Evolutionary conservation across 208 protist genomes (phyloP), one percentile per base, ranked within the genome.

Genomic region (Herpetomonas muscarum): DNA sequence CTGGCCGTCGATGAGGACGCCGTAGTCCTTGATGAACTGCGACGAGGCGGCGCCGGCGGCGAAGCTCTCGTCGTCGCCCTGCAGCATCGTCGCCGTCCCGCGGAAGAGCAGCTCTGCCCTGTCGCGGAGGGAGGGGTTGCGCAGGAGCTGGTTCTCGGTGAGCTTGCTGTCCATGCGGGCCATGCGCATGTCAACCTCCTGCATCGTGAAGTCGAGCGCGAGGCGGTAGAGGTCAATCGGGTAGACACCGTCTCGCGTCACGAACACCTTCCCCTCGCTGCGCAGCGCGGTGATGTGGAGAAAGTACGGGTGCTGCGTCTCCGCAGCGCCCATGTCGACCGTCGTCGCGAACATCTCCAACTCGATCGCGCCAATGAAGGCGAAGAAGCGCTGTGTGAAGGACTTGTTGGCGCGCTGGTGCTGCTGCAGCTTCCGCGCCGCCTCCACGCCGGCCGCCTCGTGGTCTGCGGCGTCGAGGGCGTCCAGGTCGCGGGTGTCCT

Each of bases 21-120:
- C 85, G 69, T 82, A 96, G 48, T 89, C 67, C 5, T 71, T 51
- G 24, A 95, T 79, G 22, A 91, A 56, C 21, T 91, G 72, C n/a
- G 70, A 74, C 4, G 51, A 32, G 1, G 50, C 53, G 41, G 41
- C 53, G 12, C 44, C 37, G 2, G 70, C 64, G 12, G 70, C 50
- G n/a, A 61, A 56, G 1, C 46, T 36, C n/a, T 55, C 39, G 45
- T 79, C 70, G 17, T 58, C 41, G 60, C 66, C 59, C n/a, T 61
- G 42, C 51, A 60, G 62, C 13, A 53, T 37, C 21, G 55, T 44
- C 2, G 61, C 64, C 1, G 68, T 67, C 15, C 74, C 71, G 9
- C 60, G 60, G 17, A 87, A 78, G n/a, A 85, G 58, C 13, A 90
- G 56, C 39, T 81, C 53, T 19, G 81, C 78, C 6, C 81, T 76